Evolutionary conservation across 2,329 filamentous ascomycete species (phyloP), one percentile per base, ranked within the genome.

Genomic region (Madurella fahalii): DNA sequence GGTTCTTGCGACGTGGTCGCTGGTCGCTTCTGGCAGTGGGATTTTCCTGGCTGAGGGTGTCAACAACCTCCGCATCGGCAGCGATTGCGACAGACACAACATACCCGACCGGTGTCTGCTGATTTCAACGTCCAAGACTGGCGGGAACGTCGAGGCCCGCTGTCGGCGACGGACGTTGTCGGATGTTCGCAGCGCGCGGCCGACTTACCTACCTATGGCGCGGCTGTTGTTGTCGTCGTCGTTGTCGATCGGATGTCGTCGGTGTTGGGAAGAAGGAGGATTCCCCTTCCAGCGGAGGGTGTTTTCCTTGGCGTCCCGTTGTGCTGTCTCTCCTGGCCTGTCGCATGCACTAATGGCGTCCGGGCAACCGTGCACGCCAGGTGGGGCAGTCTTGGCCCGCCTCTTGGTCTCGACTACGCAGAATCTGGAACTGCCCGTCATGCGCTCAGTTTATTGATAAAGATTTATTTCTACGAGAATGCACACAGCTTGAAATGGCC

Each of bases 351-450:
- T 58, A 62, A 56, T 57, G 61, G 57, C 58, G 52, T 56, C 63
- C 54, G 56, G 58, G 63, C 63, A 64, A 64, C 63, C 61, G 63
- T 64, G 63, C 63, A 53, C 55, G 30, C 20, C 18, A 43, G 44
- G 58, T 56, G 56, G 58, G 53, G 51, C 56, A 46, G 15, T 7
- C 48, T 47, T 50, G 51, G 42, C 47, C 7, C 25, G 25, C 25
- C 25, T 25, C 25, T 25, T 3, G 25, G 25, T 25, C 25, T 25
- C 25, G 25, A 25, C 25, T 25, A n/a, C 7, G 25, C 25, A 25
- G 25, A 25, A n/a, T 7, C 31, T 34, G 31, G 34, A 37, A 37
- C 25, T 25, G n/a, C 31, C 31, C 31, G 9, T 37, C 9, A 37
- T 37, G 34, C 34, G 13, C 34, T 11, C 34, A 11, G 11, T 25